These are phyloP conservation scores for Arthrobotrys entomopaga DNA, from an alignment of 2,329 filamentous ascomycete species.

Conservation along the genomic window DNA sequence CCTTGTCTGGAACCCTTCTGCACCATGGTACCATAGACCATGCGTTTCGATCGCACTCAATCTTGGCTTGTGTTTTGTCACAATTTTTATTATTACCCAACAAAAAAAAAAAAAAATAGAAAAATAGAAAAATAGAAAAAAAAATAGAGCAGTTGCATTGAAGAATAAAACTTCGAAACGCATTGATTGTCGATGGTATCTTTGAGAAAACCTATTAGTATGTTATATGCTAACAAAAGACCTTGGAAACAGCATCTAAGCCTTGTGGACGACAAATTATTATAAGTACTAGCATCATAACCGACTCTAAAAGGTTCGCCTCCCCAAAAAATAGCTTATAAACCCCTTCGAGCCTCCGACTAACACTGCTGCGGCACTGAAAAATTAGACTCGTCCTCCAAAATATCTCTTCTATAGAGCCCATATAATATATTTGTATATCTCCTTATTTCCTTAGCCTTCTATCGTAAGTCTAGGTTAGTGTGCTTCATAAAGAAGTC, in stretches of 20 bases:
- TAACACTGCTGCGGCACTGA: constrained; percentile 14
- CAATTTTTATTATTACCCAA: not conserved
- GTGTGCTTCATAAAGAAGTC: constrained; percentile 37
- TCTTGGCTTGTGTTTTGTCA: not conserved
- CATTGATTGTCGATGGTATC: constrained; percentile 22
- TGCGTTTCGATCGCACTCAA: not conserved
- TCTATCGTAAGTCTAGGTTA: constrained; percentile 19
- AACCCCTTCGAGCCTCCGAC: constrained; percentile 9
- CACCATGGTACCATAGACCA: not conserved
- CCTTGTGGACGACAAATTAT: constrained; percentile 36
- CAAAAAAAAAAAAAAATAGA: constrained; percentile 29
- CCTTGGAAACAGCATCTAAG: constrained; percentile 21
- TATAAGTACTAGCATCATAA: constrained; percentile 8
- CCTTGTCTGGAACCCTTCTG: constrained; percentile 5
- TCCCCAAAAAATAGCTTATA: constrained; percentile 6
- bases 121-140: constrained; percentile 37
- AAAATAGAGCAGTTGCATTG: constrained; percentile 28
- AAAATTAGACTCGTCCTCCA: constrained; percentile 26
- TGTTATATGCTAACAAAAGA: constrained; percentile 41
- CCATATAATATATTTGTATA: constrained; percentile 20
- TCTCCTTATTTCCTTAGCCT: constrained; percentile 9
- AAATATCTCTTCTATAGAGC: not conserved
- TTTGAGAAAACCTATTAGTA: not conserved
- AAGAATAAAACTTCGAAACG: constrained; percentile 45
- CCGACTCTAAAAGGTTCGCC: constrained; percentile 28